These are phyloP conservation scores for Carpinus fangiana DNA, from an alignment of 306 rosid species.

Conservation along the genomic window DNA sequence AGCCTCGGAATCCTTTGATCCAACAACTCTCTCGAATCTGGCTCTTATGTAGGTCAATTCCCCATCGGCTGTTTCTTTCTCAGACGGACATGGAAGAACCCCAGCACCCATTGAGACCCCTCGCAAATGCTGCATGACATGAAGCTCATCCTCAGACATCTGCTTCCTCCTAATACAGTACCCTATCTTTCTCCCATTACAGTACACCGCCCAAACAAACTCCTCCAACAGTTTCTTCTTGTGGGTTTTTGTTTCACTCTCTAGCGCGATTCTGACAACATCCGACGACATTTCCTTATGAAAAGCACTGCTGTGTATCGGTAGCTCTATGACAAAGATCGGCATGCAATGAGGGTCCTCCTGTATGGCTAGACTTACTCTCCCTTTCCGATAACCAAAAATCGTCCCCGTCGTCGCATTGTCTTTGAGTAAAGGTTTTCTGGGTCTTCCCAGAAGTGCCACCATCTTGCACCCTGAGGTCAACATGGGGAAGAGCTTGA, in stretches of 20 bases:
- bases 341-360: constrained; percentile 95
- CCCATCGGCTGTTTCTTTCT: constrained; percentile 59
- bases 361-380: constrained; percentile 83
- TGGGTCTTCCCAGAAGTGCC: constrained; percentile 72
- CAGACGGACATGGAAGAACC: constrained; percentile 60
- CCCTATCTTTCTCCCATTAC: constrained; percentile 89
- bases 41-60: constrained; percentile 89
- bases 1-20: constrained; percentile 88
- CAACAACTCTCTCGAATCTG: constrained; percentile 79
- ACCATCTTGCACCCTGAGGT: constrained; percentile 96
- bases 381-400: constrained; percentile 82
- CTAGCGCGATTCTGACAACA: constrained; percentile 77
- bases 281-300: constrained; percentile 91
- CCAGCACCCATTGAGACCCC: constrained; percentile 99
- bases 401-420: constrained; percentile 83
- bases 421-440: constrained; percentile 80
- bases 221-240: constrained; percentile 85
- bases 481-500: constrained; percentile 89
- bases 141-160: constrained; percentile 81
- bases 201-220: constrained; percentile 87
- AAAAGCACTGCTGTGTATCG: constrained; percentile 64
- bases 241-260: constrained; percentile 78
- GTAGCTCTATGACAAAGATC: constrained; percentile 72
- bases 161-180: constrained; percentile 75
- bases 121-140: constrained; percentile 85